phyloP scores from a whole-genome alignment of 2,329 filamentous ascomycete genomes.

The Fusarium avenaceum region DNA sequence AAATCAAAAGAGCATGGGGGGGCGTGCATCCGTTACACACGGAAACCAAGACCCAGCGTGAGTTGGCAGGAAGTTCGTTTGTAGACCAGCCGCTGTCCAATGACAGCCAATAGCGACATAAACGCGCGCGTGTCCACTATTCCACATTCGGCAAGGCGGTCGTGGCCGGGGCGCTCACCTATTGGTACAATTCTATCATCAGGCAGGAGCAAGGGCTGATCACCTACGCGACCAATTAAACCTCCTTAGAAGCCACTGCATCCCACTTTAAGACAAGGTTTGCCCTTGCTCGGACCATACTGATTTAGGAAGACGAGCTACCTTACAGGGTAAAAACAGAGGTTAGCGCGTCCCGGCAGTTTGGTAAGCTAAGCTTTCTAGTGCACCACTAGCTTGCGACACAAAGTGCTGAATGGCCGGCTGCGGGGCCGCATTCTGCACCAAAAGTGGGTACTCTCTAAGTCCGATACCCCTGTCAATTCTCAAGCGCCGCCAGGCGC shows the following conservation, averaged over 20 bases:
- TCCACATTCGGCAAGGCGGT: slow-evolving; percentile 35
- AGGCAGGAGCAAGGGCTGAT: slow-evolving; percentile 25
- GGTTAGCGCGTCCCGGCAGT: slow-evolving; percentile 55
- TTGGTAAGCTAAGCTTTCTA: slow-evolving; percentile 53
- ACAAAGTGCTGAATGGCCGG: slow-evolving; percentile 49
- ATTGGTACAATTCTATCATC: slow-evolving; percentile 42
- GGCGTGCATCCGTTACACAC: slow-evolving; percentile 20
- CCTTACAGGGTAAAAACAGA: slow-evolving; percentile 8
- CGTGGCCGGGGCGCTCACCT: slow-evolving; percentile 43
- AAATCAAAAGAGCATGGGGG: slow-evolving; percentile 28
- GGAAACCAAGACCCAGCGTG: slow-evolving; percentile 37
- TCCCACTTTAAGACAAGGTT: slow-evolving; percentile 15
- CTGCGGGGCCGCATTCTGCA: slow-evolving; percentile 39
- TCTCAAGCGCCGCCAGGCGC: slow-evolving; percentile 39
- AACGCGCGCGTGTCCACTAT: slow-evolving; percentile 50
- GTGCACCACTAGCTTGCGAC: slow-evolving; percentile 33
- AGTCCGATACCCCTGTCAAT: slow-evolving; percentile 44
- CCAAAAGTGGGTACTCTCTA: slow-evolving; percentile 12
- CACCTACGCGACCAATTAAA: slow-evolving; percentile 37
- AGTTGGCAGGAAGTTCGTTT: slow-evolving; percentile 52
- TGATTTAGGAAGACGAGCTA: slow-evolving; percentile 21
- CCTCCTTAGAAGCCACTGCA: background rate
- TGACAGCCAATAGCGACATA: slow-evolving; percentile 44
- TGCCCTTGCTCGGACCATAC: slow-evolving; percentile 24
- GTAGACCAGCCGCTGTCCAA: slow-evolving; percentile 51